Percentiles rank a stretch among this genome's conserved stretches.
Evolutionary conservation across 2,329 filamentous ascomycete genomes (phyloP).

Genomic region (Endothia cerciana): DNA sequence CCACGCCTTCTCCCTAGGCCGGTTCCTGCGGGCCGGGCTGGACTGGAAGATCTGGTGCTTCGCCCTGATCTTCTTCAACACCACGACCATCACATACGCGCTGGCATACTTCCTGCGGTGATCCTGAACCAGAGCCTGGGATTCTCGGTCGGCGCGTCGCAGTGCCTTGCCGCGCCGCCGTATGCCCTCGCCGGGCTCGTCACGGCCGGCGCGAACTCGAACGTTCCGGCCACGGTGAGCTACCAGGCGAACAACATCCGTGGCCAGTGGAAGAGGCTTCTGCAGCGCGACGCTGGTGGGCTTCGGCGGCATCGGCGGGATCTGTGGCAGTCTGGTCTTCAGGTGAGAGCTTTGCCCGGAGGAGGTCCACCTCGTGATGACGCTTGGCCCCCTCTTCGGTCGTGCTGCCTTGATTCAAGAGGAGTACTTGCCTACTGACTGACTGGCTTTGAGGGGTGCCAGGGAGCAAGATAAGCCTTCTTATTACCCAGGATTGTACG

Average conservation of each 20-base stretch:
- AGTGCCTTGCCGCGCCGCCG: slow-evolving; percentile 74
- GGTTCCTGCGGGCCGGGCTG: slow-evolving; percentile 50
- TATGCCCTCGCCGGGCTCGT: slow-evolving; percentile 68
- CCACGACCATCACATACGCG: slow-evolving; percentile 74
- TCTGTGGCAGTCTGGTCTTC: slow-evolving; percentile 75
- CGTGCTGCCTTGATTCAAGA: neutral
- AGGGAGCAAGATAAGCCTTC: slow-evolving; percentile 52
- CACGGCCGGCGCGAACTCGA: slow-evolving; percentile 77
- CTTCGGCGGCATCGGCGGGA: slow-evolving; percentile 78
- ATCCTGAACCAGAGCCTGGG: slow-evolving; percentile 68
- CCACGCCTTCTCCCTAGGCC: slow-evolving; percentile 53
- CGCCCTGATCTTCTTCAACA: slow-evolving; percentile 64
- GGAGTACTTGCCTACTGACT: neutral
- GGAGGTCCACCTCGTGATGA: no score
- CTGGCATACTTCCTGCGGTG: slow-evolving; percentile 78
- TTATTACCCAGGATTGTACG: slow-evolving; percentile 60
- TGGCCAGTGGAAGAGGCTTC: slow-evolving; percentile 87
- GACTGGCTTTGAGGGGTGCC: neutral
- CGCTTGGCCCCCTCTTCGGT: neutral
- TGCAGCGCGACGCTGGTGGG: slow-evolving; percentile 76
- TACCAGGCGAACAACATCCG: slow-evolving; percentile 89
- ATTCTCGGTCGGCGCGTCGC: slow-evolving; percentile 65
- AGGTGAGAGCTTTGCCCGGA: no score
- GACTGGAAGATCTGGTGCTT: slow-evolving; percentile 67
- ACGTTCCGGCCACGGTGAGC: slow-evolving; percentile 73